Evolutionary conservation across 1,284 basidiomycete species (phyloP).

Genomic region (Phenoliferia sp.): DNA sequence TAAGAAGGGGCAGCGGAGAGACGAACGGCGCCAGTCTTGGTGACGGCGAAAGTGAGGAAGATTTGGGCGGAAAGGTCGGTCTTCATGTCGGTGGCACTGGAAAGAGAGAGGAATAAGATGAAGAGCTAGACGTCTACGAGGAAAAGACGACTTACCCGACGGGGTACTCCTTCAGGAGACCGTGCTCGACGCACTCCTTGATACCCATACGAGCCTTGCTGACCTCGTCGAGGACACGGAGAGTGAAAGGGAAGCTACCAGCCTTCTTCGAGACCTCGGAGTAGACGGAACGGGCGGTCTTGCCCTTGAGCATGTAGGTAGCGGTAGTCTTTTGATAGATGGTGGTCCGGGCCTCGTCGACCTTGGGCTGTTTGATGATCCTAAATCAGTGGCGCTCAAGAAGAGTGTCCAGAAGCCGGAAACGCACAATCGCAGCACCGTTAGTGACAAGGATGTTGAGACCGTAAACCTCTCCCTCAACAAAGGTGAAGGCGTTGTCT

Average conservation of each 20-base stretch:
- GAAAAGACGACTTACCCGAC: conserved; percentile 46
- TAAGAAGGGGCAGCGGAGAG: conserved; percentile 62
- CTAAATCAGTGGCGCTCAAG: not conserved
- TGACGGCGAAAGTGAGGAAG: conserved; percentile 38
- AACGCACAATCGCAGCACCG: conserved; percentile 71
- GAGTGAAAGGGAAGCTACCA: conserved; percentile 95
- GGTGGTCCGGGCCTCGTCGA: conserved; percentile 64
- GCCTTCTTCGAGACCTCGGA: conserved; percentile 97
- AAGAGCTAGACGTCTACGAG: no score
- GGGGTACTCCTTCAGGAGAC: conserved; percentile 82
- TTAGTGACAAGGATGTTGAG: conserved; percentile 90
- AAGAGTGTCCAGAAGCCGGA: not conserved
- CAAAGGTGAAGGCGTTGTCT: conserved; percentile 69
- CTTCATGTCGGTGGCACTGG: conserved; percentile 32
- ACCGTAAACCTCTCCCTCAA: conserved; percentile 93
- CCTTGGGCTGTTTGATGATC: conserved; percentile 21
- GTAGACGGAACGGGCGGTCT: conserved; percentile 89
- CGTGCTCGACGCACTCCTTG: conserved; percentile 91
- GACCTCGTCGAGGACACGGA: conserved; percentile 90
- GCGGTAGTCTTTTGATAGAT: conserved; percentile 77
- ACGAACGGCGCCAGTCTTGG: conserved; percentile 38
- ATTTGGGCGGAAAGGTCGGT: conserved; percentile 34
- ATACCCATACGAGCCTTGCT: conserved; percentile 91
- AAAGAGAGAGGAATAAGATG: not conserved
- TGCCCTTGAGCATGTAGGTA: conserved; percentile 96